Base-by-base conservation (phyloP, 2,329 filamentous ascomycete species). In the Ceratocystiopsis brevicomis region DNA sequence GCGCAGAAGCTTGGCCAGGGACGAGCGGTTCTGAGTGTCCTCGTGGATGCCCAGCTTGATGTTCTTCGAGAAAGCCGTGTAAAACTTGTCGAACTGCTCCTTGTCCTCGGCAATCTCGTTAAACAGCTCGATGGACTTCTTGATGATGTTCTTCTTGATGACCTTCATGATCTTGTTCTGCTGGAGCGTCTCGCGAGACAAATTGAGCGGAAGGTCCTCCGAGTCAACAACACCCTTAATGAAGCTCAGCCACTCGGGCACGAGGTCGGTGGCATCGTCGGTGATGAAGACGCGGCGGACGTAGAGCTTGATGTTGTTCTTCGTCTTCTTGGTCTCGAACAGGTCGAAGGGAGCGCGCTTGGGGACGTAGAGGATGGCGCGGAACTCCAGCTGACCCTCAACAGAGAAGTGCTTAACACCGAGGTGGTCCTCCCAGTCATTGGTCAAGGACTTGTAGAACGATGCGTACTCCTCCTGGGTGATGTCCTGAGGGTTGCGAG, bases 161-260 rank as follows among this genome's bases (percentile, higher is more conserved):
- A 96, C 90, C 82, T 96, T 96, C 90, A 96, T 96, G 76, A 98
- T 98, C 86, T 96, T 96, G 83, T 96, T 98, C 76, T 96, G 90
- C 72, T 98, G 90, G 41, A 98, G 85, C 46, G 88, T 96, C 80
- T 98, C 90, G 81, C 90, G 90, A 60, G 90, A 96, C 71, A 98
- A 68, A 79, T 98, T 98, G 66, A 98, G 82, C 56, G 90, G 90
- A 50, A 98, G 82, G 65, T 98, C 90, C 77, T 98, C 90, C 59
- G 90, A 98, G 71, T 98, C 90, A 65, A 98, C 90, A 57, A 98
- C 90, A 81, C 90, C 90, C 83, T 98, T 98, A 78, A 98, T 70
- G 70, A 98, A 98, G 71, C 85, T 78, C 60, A 98, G 80, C 90
- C 90, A 98, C 75, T 98, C 90, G 48, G 90, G 90, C 53, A 98